phyloP scores from a whole-genome alignment of 2,329 filamentous ascomycete genomes.

The Alternaria viburni region DNA sequence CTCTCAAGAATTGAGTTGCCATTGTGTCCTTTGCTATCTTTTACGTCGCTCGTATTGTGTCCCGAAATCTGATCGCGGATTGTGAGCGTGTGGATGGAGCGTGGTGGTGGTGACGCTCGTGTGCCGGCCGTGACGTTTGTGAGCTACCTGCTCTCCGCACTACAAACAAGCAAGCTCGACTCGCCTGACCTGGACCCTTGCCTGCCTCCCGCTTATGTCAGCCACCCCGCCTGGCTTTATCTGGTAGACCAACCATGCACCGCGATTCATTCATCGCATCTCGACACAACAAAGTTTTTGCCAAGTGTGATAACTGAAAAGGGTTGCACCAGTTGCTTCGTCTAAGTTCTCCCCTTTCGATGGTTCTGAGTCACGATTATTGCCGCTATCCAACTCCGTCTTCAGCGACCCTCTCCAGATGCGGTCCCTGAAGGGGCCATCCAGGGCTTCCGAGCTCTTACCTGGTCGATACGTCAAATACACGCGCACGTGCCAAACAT shows the following conservation, averaged over 20 bases:
- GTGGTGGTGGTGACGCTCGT: constrained; percentile 5
- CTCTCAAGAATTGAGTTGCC: constrained; percentile 53
- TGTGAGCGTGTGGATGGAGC: neutral
- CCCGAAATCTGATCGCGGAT: neutral
- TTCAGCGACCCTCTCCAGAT: neutral
- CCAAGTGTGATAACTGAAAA: neutral
- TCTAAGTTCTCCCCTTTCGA: neutral
- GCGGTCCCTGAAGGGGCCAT: neutral
- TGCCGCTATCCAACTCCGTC: neutral
- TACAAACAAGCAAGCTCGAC: constrained; percentile 13
- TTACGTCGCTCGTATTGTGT: neutral
- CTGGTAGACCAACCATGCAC: constrained; percentile 5
- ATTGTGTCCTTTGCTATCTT: constrained; percentile 36
- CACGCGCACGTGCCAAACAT: neutral
- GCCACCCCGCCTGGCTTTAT: neutral
- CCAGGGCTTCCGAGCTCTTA: neutral
- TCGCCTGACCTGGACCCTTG: constrained; percentile 14
- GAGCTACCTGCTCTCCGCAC: constrained; percentile 10
- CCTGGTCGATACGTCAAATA: neutral
- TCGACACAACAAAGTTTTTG: neutral
- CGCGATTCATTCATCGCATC: neutral
- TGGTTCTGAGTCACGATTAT: neutral
- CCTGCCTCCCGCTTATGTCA: constrained; percentile 1
- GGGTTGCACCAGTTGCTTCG: no score
- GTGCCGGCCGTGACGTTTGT: constrained; percentile 16